These are phyloP conservation scores for Malbranchea cinnamomea DNA, from an alignment of 2,329 filamentous ascomycete genomes.

Conservation along the genomic window DNA sequence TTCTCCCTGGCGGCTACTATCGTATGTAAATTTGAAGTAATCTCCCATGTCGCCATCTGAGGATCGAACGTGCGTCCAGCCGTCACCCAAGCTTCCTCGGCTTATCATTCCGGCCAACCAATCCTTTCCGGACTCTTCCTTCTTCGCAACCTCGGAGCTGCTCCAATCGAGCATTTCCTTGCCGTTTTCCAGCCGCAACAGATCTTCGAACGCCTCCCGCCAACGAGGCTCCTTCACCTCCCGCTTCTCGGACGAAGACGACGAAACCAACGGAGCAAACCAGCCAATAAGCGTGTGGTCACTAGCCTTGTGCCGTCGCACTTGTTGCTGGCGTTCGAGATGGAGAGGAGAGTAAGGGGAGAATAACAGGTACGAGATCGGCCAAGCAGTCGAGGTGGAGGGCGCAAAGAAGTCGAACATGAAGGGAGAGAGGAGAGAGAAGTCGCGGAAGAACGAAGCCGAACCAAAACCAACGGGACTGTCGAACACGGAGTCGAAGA, in stretches of 20 bases:
- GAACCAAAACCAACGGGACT: slow-evolving; percentile 19
- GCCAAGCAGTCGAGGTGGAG: slow-evolving; percentile 24
- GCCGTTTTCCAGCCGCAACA: slow-evolving; percentile 35
- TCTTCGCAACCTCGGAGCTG: slow-evolving; percentile 13
- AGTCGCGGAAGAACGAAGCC: slow-evolving; percentile 15
- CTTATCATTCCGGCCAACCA: slow-evolving; percentile 28
- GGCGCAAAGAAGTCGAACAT: slow-evolving; percentile 20
- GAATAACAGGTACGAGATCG: slow-evolving; percentile 29
- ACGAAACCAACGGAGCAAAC: slow-evolving; percentile 18
- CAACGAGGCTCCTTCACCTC: slow-evolving; percentile 29
- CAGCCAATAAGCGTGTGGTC: slow-evolving; percentile 20
- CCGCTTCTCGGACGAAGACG: slow-evolving; percentile 20
- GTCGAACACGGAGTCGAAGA: slow-evolving; percentile 23
- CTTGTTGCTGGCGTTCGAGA: slow-evolving; percentile 32
- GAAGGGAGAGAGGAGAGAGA: slow-evolving; percentile 17
- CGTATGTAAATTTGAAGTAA: slow-evolving; percentile 7
- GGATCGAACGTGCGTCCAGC: slow-evolving; percentile 21
- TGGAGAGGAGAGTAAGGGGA: slow-evolving; percentile 41
- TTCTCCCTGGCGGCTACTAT: no score
- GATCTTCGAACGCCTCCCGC: slow-evolving; percentile 45
- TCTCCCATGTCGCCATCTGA: slow-evolving; percentile 10
- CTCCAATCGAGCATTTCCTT: slow-evolving; percentile 24
- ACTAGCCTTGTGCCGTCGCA: slow-evolving; percentile 12
- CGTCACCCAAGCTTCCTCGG: slow-evolving; percentile 27
- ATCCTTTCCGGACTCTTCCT: slow-evolving; percentile 19